A percentile compares a stretch with the other conserved stretches of the same genome.
Conservation (phyloP, 495 filamentous ascomycete species). For the Lentithecium fluviatile region DNA sequence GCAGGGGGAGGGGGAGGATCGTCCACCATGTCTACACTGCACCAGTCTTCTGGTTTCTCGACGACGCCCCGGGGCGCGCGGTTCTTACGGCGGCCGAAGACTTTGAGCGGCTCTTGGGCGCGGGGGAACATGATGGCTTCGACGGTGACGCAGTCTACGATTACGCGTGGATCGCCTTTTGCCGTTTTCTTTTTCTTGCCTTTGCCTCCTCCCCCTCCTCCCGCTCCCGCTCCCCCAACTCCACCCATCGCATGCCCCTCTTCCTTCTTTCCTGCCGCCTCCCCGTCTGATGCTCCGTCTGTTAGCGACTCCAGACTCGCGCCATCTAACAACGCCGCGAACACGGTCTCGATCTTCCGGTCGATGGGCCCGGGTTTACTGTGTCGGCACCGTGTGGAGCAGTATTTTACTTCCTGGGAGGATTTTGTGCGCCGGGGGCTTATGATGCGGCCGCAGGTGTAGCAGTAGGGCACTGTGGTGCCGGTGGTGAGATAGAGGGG, state of each 20-base stretch:
- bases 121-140: slow-evolving; percentile 43
- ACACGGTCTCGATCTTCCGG: slow-evolving; percentile 31
- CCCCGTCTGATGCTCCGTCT: not conserved
- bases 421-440: slow-evolving; percentile 7
- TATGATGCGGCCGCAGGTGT: slow-evolving; percentile 47
- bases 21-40: slow-evolving; percentile 36
- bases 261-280: not conserved
- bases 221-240: not conserved
- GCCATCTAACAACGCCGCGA: slow-evolving; percentile 36
- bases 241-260: too few species aligned
- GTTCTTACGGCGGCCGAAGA: slow-evolving; percentile 42
- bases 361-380: slow-evolving; percentile 37
- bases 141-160: slow-evolving; percentile 36
- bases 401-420: slow-evolving; percentile 37
- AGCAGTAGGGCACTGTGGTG: slow-evolving; percentile 43
- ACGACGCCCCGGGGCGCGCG: slow-evolving; percentile 32
- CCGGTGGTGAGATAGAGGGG: slow-evolving; percentile 44
- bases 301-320: not conserved
- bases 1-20: not conserved
- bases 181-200: slow-evolving; percentile 23
- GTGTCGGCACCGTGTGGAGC: slow-evolving; percentile 36
- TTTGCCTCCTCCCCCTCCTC: slow-evolving; percentile 22
- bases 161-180: slow-evolving; percentile 40
- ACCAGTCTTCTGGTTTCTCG: slow-evolving; percentile 34
- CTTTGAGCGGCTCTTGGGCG: slow-evolving; percentile 37